phyloP scores from a whole-genome alignment of 1,139 yeast species.

The Ogataea hybrid region DNA sequence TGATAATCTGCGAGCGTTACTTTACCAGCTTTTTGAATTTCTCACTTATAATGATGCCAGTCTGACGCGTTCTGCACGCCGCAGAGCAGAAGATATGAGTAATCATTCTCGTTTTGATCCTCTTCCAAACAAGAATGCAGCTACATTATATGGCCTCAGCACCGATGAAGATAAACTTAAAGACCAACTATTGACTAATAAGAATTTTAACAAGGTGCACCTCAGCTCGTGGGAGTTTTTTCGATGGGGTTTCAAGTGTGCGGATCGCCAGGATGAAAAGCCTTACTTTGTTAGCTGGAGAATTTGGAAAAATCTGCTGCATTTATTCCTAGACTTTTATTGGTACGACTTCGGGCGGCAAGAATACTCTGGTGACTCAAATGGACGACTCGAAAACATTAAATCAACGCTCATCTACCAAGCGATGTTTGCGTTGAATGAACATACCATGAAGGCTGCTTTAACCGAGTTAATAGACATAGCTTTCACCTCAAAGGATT shows the following conservation, averaged over 20 bases:
- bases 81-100: not conserved
- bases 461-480: conserved; percentile 14
- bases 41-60: conserved; percentile 1
- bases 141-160: conserved; percentile 2
- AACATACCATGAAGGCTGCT: conserved; percentile 8
- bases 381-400: not conserved
- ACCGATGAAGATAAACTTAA: conserved; percentile 10
- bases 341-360: conserved; percentile 9
- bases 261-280: conserved; percentile 9
- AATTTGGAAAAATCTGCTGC: conserved; percentile 18
- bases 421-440: conserved; percentile 9
- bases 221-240: conserved; percentile 17
- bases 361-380: not conserved
- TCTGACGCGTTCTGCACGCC: not conserved
- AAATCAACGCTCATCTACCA: conserved; percentile 5
- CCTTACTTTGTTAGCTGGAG: conserved; percentile 18
- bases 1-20: conserved; percentile 1
- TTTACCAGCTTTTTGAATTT: conserved; percentile 10
- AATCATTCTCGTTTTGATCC: not conserved
- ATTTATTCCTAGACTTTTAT: conserved; percentile 10
- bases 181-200: conserved; percentile 15
- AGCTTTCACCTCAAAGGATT: conserved; percentile 13
- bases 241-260: conserved; percentile 22
- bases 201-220: conserved; percentile 12
- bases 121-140: not conserved